A percentile compares a stretch with the other conserved stretches of the same genome.
These are phyloP conservation scores for Hordeum vulgare DNA, from an alignment of 176 grass and related monocot species.

Conservation along the genomic window DNA sequence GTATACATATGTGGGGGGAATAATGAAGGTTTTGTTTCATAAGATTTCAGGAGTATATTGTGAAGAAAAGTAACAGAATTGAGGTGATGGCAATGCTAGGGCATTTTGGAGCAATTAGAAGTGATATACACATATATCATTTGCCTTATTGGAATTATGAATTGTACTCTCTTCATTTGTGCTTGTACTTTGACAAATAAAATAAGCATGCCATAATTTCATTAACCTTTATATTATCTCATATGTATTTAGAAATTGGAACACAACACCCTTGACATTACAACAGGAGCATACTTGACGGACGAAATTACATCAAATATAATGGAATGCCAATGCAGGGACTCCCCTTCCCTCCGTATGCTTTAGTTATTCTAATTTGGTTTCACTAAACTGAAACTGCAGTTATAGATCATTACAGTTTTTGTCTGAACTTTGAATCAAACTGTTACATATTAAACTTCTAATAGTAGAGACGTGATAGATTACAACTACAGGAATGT, in stretches of 20 bases:
- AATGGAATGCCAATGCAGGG: conserved; percentile 65
- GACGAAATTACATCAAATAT: conserved; percentile 45
- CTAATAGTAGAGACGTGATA: too few relatives aligned
- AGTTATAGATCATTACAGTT: not conserved
- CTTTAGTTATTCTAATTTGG: not conserved
- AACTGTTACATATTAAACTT: not conserved
- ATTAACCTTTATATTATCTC: not conserved
- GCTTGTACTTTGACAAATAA: not conserved
- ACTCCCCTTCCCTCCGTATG: not conserved
- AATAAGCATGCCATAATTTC: not conserved
- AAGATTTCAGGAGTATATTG: conserved; percentile 71
- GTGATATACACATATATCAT: too few relatives aligned
- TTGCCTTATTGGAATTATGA: not conserved
- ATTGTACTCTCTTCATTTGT: not conserved
- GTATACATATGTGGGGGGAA: not conserved
- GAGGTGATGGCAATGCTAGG: conserved; percentile 93
- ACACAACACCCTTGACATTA: conserved; percentile 32
- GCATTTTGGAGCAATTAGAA: conserved; percentile 72
- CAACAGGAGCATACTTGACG: conserved; percentile 73
- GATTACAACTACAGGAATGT: too few relatives aligned
- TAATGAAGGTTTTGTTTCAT: not conserved
- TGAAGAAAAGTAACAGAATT: conserved; percentile 63
- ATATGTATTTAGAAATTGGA: not conserved
- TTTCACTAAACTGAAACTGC: not conserved
- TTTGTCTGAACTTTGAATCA: not conserved